Percentiles rank a stretch among this genome's conserved stretches.
Evolutionary conservation across 2,329 filamentous ascomycete species (phyloP).

Genomic region (Talaromyces sp.): DNA sequence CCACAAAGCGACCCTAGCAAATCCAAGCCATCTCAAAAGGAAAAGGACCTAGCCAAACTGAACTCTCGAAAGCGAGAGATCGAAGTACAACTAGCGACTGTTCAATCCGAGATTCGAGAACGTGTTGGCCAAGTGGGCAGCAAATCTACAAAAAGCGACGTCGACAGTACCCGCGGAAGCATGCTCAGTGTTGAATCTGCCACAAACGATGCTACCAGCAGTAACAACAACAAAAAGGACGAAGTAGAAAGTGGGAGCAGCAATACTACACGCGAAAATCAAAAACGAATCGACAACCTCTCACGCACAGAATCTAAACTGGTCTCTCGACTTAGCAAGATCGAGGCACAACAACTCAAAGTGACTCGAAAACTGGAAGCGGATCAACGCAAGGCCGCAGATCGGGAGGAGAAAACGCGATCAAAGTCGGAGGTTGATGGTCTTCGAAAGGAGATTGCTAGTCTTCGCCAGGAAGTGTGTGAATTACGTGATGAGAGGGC

Average conservation of each 20-base stretch:
- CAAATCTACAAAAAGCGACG: constrained; percentile 9
- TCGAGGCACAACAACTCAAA: constrained; percentile 39
- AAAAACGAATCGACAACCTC: constrained; percentile 30
- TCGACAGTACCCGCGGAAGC: constrained; percentile 12
- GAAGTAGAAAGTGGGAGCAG: neutral
- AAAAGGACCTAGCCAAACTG: constrained; percentile 42
- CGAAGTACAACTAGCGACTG: constrained; percentile 33
- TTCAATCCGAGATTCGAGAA: constrained; percentile 31
- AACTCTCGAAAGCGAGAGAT: constrained; percentile 37
- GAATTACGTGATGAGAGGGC: constrained; percentile 47
- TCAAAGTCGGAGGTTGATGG: constrained; percentile 41
- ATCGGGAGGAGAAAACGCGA: constrained; percentile 42
- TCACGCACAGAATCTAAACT: constrained; percentile 33
- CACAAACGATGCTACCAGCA: too few species aligned
- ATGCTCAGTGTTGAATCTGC: neutral
- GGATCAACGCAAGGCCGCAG: constrained; percentile 32
- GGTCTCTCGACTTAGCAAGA: constrained; percentile 36
- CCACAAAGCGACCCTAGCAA: constrained; percentile 12
- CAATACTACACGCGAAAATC: constrained; percentile 14
- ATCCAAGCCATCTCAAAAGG: constrained; percentile 32
- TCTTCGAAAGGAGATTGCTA: constrained; percentile 44
- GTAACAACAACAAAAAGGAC: constrained; percentile 9
- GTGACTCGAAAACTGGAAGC: constrained; percentile 37
- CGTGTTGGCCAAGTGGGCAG: constrained; percentile 18
- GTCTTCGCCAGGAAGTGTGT: constrained; percentile 46